A percentile compares a stretch with the other conserved stretches of the same genome.
phyloP scores from a whole-genome alignment of 2,329 filamentous ascomycete genomes.

The Verticillium klebahnii region DNA sequence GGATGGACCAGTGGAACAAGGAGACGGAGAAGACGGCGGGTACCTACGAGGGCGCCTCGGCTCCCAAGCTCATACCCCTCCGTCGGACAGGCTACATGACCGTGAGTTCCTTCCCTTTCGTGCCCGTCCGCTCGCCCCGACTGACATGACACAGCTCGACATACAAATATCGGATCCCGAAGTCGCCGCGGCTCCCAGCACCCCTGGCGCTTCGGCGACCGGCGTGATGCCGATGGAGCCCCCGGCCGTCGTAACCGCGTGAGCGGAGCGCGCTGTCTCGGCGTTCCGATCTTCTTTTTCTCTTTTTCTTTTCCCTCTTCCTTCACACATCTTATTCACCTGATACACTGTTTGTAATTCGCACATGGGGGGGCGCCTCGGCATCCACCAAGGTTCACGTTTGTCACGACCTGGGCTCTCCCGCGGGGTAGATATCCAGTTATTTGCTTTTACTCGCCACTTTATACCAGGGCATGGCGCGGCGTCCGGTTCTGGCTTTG shows the following conservation, averaged over 20 bases:
- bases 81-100: constrained; percentile 85
- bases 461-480: constrained; percentile 15
- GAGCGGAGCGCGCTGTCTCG: not conserved
- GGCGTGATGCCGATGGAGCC: constrained; percentile 10
- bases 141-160: constrained; percentile 53
- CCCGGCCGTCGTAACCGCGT: constrained; percentile 6
- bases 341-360: constrained; percentile 11
- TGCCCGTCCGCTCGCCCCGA: not conserved
- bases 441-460: not conserved
- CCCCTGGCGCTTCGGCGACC: constrained; percentile 14
- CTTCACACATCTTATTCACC: constrained; percentile 6
- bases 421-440: constrained; percentile 8
- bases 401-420: constrained; percentile 1
- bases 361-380: constrained; percentile 1
- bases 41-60: constrained; percentile 43
- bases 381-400: not conserved
- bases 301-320: constrained; percentile 1
- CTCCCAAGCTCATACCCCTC: constrained; percentile 72
- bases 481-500: constrained; percentile 7
- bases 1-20: constrained; percentile 83
- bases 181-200: constrained; percentile 51
- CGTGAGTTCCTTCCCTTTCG: constrained; percentile 29
- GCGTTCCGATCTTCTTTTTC: not conserved
- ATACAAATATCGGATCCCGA: constrained; percentile 79
- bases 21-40: constrained; percentile 56